Base-by-base conservation (phyloP, 805 yeast species). In the Saccharomycopsis babjevae region DNA sequence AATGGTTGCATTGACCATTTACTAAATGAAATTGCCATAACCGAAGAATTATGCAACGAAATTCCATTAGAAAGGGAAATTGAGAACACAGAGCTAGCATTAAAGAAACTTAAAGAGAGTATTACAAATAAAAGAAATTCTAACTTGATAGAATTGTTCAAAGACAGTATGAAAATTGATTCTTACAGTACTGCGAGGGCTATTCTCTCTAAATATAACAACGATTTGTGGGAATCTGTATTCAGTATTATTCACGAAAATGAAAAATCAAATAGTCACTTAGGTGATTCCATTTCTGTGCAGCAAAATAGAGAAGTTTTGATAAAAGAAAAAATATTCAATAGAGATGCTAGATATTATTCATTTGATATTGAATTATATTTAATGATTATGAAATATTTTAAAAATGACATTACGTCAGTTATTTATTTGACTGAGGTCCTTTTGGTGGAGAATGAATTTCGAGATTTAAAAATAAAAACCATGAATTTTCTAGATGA, bases 1-100 rank as follows among this genome's bases (percentile, higher is more conserved):
- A 75, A 71, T 16, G 66, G 65, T 6, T 67, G 76, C 1, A 60
- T 68, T 1, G 77, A 74, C 40, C 65, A 68, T 1, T 61, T 74
- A 10, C 59, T 74, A 10, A 68, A 66, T 65, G 67, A 72, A 61
- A 66, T 67, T 61, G 42, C 59, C 1, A 43, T 65, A 2, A 6
- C 32, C 16, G 39, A 50, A 4, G 40, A 30, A 28, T 30, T 52
- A 6, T 7, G 18, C n/a, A 52, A 6, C 15, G 40, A 16, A 11
- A 52, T n/a, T 42, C 25, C 50, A 42, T 2, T 8, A 7, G 8
- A 1, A 20, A 25, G 11, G 25, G 52, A 40, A 18, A 2, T 10
- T 16, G 30, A 20, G 5, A 28, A 16, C 39, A 36, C 25, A 38
- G 38, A 20, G 32, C 18, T 8, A 20, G 18, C 18, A 38, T 22